Conservation (phyloP, 2,329 filamentous ascomycete genomes). For the Botrytis squamosa region DNA sequence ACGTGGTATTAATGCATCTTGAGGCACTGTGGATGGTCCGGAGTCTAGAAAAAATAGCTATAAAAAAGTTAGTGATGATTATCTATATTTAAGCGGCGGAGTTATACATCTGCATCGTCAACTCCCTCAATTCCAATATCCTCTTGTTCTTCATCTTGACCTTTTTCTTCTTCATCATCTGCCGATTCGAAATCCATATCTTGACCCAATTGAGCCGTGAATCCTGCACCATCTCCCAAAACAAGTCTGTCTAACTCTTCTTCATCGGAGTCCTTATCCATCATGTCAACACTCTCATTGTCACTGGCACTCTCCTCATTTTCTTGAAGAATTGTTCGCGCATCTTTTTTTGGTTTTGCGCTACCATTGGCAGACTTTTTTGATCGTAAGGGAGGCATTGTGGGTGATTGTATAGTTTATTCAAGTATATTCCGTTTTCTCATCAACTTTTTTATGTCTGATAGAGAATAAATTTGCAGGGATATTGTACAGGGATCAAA, state of each 20-base stretch:
- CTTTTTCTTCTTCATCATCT: conserved; percentile 34
- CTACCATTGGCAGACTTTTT: conserved; percentile 32
- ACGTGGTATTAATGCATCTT: conserved; percentile 29
- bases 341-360: conserved; percentile 19
- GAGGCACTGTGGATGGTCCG: conserved; percentile 36
- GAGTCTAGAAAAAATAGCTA: conserved; percentile 43
- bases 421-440: conserved; percentile 7
- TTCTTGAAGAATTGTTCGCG: conserved; percentile 16
- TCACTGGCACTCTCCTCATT: conserved; percentile 30
- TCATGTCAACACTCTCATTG: conserved; percentile 38
- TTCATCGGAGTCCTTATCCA: conserved; percentile 78
- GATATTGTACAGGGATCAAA: neutral
- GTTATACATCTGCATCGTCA: conserved; percentile 64
- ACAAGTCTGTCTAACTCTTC: conserved; percentile 84
- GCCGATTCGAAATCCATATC: conserved; percentile 42
- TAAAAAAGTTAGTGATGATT: conserved; percentile 20
- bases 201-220: conserved; percentile 69
- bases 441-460: conserved; percentile 15
- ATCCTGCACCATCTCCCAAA: conserved; percentile 82
- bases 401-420: conserved; percentile 9
- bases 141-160: conserved; percentile 45
- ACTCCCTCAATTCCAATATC: conserved; percentile 60
- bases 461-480: conserved; percentile 13
- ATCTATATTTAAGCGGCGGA: conserved; percentile 4
- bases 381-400: conserved; percentile 37